Base-by-base conservation (phyloP, 345 rosid species). In the Odontarrhena argentea region DNA sequence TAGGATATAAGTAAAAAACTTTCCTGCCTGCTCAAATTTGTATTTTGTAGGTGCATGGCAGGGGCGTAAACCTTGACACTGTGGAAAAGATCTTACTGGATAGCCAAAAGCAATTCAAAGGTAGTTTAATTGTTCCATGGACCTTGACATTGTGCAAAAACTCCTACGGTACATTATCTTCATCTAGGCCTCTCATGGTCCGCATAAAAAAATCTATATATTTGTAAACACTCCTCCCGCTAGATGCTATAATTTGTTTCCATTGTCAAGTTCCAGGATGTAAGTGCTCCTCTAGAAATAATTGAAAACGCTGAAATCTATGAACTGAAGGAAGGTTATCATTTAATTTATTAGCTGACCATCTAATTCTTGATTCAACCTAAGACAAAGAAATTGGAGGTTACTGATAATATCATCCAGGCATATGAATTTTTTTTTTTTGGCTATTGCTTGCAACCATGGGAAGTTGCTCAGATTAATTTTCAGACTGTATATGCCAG, bases 81-180 rank as follows among this genome's bases (percentile, higher is more conserved):
- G 92, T 93, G 82, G 89, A 85, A 69, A 86, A 82, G 59, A 75
- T 85, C 54, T 81, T 90, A 32, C 34, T 81, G 78, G 96, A 90
- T 79, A 63, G 84, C 68, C 86, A 82, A 68, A 82, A 50, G 73
- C 92, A 86, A 77, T 86, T 74, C 71, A 73, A 77, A 80, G 89
- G 98, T 90, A 74, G 22, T 54, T 56, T 45, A 30, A 11, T 30
- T 64, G 40, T 55, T 37, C 43, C 70, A 15, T 63, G 63, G 28
- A 11, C 40, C 48, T 54, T 62, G 56, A 28, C 4, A 36, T 55
- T 51, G 25, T 12, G 43, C 42, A 63, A 41, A 69, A 51, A 28
- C 51, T 59, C 34, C 43, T 18, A 59, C 13, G 41, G 41, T 48
- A 49, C 38, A 46, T 32, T 36, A 45, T 56, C 48, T 56, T 47